Conservation (phyloP, 345 rosid genomes). For the Murraya koenigii region DNA sequence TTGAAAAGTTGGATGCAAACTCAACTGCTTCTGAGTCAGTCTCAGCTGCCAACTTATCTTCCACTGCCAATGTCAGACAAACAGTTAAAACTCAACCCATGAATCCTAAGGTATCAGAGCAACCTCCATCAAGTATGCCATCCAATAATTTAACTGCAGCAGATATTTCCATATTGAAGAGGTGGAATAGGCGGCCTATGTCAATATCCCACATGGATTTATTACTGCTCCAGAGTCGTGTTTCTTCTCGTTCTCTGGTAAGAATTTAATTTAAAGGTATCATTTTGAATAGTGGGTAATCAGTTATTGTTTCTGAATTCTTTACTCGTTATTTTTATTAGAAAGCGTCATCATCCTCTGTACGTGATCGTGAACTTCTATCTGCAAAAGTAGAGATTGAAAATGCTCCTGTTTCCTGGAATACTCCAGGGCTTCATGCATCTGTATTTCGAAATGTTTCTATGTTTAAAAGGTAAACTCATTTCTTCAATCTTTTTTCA, state of each 20-base stretch:
- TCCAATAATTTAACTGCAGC: conserved; percentile 10
- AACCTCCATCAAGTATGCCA: conserved; percentile 17
- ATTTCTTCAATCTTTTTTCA: neutral
- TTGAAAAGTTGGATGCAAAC: conserved; percentile 16
- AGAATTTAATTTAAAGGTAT: conserved; percentile 17
- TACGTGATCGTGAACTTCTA: conserved; percentile 56
- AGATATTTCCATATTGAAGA: conserved; percentile 23
- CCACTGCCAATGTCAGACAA: conserved; percentile 5
- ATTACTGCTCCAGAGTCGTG: conserved; percentile 38
- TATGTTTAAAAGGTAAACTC: conserved; percentile 53
- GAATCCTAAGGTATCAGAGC: conserved; percentile 10
- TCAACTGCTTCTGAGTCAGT: conserved; percentile 14
- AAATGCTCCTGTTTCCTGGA: conserved; percentile 42
- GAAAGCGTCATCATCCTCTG: conserved; percentile 57
- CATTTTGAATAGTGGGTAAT: conserved; percentile 8
- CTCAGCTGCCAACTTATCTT: conserved; percentile 21
- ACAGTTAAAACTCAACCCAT: neutral
- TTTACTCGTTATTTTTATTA: conserved; percentile 24
- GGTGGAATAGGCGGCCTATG: conserved; percentile 26
- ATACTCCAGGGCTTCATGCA: conserved; percentile 37
- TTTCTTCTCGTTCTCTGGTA: conserved; percentile 53
- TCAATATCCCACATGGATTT: conserved; percentile 64
- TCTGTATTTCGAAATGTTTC: conserved; percentile 67
- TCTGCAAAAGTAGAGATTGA: conserved; percentile 53
- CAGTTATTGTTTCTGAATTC: conserved; percentile 5